Evolutionary conservation across 805 yeast genomes (phyloP), one percentile per base, ranked within the genome.

Genomic region (Starmerella gropengiesseri): DNA sequence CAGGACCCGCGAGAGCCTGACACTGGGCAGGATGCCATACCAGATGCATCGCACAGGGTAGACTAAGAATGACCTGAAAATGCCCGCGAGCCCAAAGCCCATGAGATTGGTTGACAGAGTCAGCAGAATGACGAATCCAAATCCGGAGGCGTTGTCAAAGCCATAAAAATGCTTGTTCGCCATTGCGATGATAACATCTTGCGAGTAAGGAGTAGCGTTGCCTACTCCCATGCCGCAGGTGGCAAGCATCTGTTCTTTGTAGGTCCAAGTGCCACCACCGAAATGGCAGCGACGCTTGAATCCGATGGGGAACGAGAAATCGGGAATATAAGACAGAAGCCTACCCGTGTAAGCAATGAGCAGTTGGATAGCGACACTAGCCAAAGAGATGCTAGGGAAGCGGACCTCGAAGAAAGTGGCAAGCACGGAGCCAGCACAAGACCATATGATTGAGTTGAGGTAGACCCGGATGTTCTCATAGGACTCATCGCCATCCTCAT

Each of bases 51-150:
- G 59, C 3, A 60, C 60, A 7, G 78, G 77, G 51, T 75, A 75
- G 7, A 77, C 69, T 2, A 67, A 68, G 37, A 78, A 73, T 45
- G 72, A 72, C 53, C 81, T 69, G 68, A 76, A 67, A 23, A 78
- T 53, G 38, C 81, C 79, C 5, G 85, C 82, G 55, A 78, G 69
- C 1, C 81, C 78, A 53, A 75, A 73, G 17, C 85, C 86, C 50
- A 78, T 60, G 46, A 73, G 71, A 55, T 77, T 81, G 2, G 81
- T 68, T 2, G 80, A 67, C 4, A 76, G 50, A 1, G 73, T 62
- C 30, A 78, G 62, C 30, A 75, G 52, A 14, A 76, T 49, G 55
- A 74, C 78, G 57, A 68, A 79, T 1, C 75, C 71, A 58, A 73
- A 67, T 5, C 42, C 33, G 7, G 31, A 12, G 49, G 52, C 69